Percentiles rank a stretch among this genome's conserved stretches.
Conservation (phyloP, 352 stramenopile species). For the Globisporangium spiculum region DNA sequence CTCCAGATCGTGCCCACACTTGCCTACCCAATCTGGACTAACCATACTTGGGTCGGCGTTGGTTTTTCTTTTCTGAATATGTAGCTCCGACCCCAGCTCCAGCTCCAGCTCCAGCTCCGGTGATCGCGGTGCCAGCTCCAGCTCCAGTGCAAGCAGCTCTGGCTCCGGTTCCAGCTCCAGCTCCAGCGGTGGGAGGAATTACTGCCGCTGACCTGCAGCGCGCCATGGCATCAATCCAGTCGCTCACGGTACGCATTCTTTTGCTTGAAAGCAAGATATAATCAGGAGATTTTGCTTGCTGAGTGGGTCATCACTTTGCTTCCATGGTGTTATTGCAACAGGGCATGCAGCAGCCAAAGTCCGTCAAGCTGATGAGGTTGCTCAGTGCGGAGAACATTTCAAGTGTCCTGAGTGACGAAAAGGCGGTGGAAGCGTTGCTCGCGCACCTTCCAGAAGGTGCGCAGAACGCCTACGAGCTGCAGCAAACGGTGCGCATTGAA, state of each 20-base stretch:
- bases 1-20: too few species aligned
- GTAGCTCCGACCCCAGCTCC: constrained; percentile 1
- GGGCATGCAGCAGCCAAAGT: constrained; percentile 46
- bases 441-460: constrained; percentile 76
- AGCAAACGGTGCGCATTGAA: constrained; percentile 47
- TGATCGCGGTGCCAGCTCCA: constrained; percentile 17
- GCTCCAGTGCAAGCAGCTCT: constrained; percentile 9
- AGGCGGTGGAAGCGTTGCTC: constrained; percentile 50
- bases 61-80: not conserved
- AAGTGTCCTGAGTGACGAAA: constrained; percentile 63
- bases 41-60: not conserved
- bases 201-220: constrained; percentile 83
- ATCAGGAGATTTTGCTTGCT: too few species aligned
- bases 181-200: constrained; percentile 28
- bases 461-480: constrained; percentile 73
- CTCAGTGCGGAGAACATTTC: constrained; percentile 55
- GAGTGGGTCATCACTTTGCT: not conserved
- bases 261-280: not conserved
- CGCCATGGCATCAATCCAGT: constrained; percentile 81
- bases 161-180: not conserved
- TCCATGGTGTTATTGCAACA: not conserved
- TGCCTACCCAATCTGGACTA: not conserved
- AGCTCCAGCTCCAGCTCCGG: constrained; percentile 7
- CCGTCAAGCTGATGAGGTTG: constrained; percentile 60
- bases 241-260: constrained; percentile 35